Evolutionary conservation across 1,139 yeast species (phyloP).

Genomic region (Magnusiomyces ingens): DNA sequence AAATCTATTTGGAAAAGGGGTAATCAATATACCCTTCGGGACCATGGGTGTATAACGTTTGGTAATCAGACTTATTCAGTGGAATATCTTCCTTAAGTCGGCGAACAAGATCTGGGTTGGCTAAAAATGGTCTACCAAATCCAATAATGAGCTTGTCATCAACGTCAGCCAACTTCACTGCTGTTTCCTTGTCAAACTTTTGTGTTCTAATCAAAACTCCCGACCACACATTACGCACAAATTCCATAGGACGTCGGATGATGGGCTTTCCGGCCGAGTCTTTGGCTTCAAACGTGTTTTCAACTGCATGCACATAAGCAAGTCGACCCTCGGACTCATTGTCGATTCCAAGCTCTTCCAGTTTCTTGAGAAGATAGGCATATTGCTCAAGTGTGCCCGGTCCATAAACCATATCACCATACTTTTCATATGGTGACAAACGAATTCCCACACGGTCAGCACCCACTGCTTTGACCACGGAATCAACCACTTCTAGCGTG

Average conservation of each 20-base stretch:
- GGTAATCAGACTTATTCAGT: not conserved
- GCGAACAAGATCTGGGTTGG: conserved; percentile 7
- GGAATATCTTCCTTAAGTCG: conserved; percentile 1
- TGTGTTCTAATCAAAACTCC: conserved; percentile 39
- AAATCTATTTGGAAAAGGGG: not conserved
- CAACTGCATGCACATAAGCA: conserved; percentile 50
- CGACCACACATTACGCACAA: conserved; percentile 27
- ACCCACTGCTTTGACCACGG: conserved; percentile 46
- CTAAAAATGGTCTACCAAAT: conserved; percentile 4
- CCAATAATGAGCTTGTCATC: conserved; percentile 39
- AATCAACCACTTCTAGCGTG: conserved; percentile 49
- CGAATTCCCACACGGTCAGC: conserved; percentile 49
- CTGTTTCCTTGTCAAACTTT: conserved; percentile 29
- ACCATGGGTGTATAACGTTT: conserved; percentile 12
- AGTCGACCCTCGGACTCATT: conserved; percentile 23
- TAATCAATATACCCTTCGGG: conserved; percentile 15
- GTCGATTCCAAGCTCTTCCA: conserved; percentile 27
- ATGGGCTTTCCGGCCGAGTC: not conserved
- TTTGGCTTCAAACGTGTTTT: conserved; percentile 20
- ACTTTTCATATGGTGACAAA: conserved; percentile 47
- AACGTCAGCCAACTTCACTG: conserved; percentile 23
- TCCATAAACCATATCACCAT: conserved; percentile 23
- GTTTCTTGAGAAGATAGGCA: conserved; percentile 27
- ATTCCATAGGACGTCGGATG: not conserved
- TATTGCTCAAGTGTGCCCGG: conserved; percentile 28